Evolutionary conservation across 345 rosid species (phyloP).

Genomic region (Syzygium aqueum): DNA sequence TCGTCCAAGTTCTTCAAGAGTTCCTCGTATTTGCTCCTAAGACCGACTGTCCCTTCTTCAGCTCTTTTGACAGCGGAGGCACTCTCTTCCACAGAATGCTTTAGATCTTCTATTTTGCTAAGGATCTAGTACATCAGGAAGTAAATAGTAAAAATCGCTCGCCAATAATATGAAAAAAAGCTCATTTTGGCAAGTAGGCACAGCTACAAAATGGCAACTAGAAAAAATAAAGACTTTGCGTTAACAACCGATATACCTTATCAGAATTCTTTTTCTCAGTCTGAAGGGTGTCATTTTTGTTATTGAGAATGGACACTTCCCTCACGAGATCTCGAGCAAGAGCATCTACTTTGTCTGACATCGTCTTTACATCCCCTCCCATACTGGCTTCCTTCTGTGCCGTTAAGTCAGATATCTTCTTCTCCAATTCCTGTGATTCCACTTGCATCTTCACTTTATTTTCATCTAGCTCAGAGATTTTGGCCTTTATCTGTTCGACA

Average conservation of each 20-base stretch:
- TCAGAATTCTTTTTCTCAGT: conserved; percentile 67
- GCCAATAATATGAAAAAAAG: background rate
- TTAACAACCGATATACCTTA: conserved; percentile 33
- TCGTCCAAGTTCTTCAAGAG: conserved; percentile 67
- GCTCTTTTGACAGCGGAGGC: conserved; percentile 61
- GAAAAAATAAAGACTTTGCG: background rate
- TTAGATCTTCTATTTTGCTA: conserved; percentile 65
- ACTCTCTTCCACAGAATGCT: conserved; percentile 63
- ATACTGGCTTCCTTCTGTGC: conserved; percentile 83
- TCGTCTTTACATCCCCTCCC: conserved; percentile 79
- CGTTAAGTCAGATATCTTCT: conserved; percentile 41
- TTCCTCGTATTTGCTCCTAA: conserved; percentile 56
- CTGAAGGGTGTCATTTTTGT: conserved; percentile 67
- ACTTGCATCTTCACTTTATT: conserved; percentile 26
- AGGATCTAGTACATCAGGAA: conserved; percentile 40
- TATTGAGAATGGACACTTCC: conserved; percentile 61
- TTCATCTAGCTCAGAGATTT: conserved; percentile 46
- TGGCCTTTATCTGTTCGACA: conserved; percentile 41
- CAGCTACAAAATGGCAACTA: background rate
- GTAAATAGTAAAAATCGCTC: background rate
- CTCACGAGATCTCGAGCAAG: conserved; percentile 65
- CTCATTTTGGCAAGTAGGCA: too few relatives aligned
- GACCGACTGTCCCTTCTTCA: conserved; percentile 79
- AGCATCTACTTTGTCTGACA: conserved; percentile 71
- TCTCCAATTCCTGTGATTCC: conserved; percentile 61